Evolutionary conservation across 176 grass and related monocot genomes (phyloP).

Genomic region (Carex pumila): DNA sequence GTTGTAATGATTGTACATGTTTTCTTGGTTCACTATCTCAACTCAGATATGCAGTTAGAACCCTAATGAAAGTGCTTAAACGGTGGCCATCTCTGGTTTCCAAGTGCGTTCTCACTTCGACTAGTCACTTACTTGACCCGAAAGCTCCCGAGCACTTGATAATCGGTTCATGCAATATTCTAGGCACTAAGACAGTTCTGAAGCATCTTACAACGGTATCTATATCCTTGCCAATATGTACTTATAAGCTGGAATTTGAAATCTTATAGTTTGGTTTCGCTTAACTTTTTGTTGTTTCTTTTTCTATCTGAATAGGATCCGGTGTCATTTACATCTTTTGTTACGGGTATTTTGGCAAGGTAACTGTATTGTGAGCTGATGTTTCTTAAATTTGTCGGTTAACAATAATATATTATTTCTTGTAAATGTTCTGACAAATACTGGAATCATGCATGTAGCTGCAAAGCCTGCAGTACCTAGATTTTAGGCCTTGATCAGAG

Average conservation of each 20-base stretch:
- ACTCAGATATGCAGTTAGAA: conserved; percentile 76
- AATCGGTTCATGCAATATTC: conserved; percentile 77
- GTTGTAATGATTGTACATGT: neutral
- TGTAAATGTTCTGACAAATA: neutral
- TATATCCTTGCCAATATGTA: conserved; percentile 21
- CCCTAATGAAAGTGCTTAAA: conserved; percentile 73
- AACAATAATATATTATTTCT: neutral
- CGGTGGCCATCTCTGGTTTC: conserved; percentile 74
- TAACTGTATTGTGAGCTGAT: conserved; percentile 25
- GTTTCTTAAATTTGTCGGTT: neutral
- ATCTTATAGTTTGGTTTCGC: neutral
- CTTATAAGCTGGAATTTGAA: conserved; percentile 4
- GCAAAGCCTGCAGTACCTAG: no score
- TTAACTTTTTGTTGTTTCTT: neutral
- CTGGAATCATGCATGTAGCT: neutral
- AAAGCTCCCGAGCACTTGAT: conserved; percentile 74
- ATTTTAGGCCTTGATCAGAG: neutral
- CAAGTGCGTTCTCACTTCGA: conserved; percentile 56
- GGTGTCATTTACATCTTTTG: conserved; percentile 66
- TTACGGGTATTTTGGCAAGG: conserved; percentile 84
- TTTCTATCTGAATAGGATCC: conserved; percentile 46
- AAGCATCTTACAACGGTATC: conserved; percentile 65
- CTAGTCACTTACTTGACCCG: conserved; percentile 46
- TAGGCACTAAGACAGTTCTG: conserved; percentile 61
- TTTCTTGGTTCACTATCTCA: conserved; percentile 14